Evolutionary conservation across 2,329 filamentous ascomycete genomes (phyloP), one percentile per base, ranked within the genome.

Genomic region (Exophiala spinifera): DNA sequence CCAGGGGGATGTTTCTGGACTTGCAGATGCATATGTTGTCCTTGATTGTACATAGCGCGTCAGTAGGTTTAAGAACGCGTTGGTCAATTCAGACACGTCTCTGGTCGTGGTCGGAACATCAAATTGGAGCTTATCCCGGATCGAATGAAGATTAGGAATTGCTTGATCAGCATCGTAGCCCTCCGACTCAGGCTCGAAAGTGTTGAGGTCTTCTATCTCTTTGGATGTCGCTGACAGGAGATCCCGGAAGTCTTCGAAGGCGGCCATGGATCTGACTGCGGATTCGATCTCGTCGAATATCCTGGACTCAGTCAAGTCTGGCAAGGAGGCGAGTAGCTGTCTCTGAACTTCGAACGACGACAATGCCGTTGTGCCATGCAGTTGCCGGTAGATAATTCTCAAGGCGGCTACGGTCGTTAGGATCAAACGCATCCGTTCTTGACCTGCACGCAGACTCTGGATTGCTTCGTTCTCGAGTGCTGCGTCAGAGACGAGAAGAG

Each of bases 401-500:
- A 57, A 48, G 10, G 53, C 48, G 6, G n/a, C 14, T 42, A 55
- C 34, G 8, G 53, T 54, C 10, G 25, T 34, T 7, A 56, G 49
- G 17, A 44, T 43, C 17, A 49, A 55, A 6, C 49, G 42, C 43
- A 57, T 43, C 20, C 25, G n/a, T 7, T 52, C 46, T 36, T 75
- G 71, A 3, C 75, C 74, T 3, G 61, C 47, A 15, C 65, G 45
- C 6, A 83, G 56, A 34, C 73, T 64, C 23, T 71, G 55, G 8
- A 64, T 57, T 3, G 74, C 67, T 34, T 76, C 67, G 3, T 72
- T 62, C 31, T 78, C 72, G 3, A 85, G 70, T 31, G 64, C 66
- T 10, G 72, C 56, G 57, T 85, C 74, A 14, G 76, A 74, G 17
- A 80, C 72, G 1, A 86, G 70, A 37, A 83, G 60, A 8, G 63